Evolutionary conservation across 768 basidiomycete species (phyloP).

Genomic region (Agaricus sinodeliciosus): DNA sequence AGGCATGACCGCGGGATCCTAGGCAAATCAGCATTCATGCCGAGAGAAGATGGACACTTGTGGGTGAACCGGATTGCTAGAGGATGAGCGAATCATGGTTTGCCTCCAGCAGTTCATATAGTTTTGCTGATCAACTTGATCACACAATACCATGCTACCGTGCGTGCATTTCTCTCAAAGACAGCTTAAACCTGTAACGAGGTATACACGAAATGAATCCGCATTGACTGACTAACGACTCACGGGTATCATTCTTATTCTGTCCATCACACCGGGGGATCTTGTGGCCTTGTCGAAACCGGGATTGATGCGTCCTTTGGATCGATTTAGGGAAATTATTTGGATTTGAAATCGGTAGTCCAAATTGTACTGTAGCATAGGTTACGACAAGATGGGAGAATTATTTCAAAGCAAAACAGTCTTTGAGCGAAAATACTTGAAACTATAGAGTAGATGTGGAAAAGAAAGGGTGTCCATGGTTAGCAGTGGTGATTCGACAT

Average conservation of each 20-base stretch:
- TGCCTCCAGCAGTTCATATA: neutral
- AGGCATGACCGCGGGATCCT: slow-evolving; percentile 10
- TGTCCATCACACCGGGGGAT: too few relatives aligned
- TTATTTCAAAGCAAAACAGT: too few relatives aligned
- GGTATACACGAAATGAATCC: too few relatives aligned
- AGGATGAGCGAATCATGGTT: neutral
- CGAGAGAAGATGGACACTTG: neutral
- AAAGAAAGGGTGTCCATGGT: neutral
- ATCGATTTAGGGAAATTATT: neutral
- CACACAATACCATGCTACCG: too few relatives aligned
- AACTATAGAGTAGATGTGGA: neutral
- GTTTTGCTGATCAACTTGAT: too few relatives aligned
- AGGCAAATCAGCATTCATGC: slow-evolving; percentile 1
- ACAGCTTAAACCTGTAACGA: too few relatives aligned
- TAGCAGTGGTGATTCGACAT: neutral
- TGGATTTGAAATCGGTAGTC: neutral
- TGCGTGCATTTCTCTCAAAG: too few relatives aligned
- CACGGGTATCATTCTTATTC: neutral
- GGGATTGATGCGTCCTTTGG: too few relatives aligned
- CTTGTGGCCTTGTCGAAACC: too few relatives aligned
- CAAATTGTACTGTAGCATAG: neutral
- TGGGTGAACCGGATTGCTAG: neutral
- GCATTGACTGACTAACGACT: too few relatives aligned
- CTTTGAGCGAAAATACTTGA: neutral
- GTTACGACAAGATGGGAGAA: neutral